Evolutionary conservation across 2,329 filamentous ascomycete genomes (phyloP), one percentile per base, ranked within the genome.

Genomic region (Fusarium paranaense): DNA sequence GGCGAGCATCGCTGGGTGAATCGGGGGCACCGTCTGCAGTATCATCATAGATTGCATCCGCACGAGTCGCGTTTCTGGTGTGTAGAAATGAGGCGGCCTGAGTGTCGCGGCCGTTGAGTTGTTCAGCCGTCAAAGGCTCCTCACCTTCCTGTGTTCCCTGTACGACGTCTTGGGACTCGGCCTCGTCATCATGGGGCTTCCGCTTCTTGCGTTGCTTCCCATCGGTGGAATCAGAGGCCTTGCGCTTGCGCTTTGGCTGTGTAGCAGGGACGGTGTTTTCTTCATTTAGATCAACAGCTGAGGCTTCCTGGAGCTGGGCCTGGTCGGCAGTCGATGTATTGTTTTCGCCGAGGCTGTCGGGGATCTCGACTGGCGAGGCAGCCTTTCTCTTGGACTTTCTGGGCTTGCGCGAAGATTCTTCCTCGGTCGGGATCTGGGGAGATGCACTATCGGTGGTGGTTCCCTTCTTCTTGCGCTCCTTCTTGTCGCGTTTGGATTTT

Each of bases 171-270:
- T 78, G 74, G 30, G 74, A 71, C 25, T 64, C 64, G 30, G 52
- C 20, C n/a, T 68, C 76, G 8, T 76, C 64, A 22, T 77, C 76
- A 54, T 74, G 67, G 13, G 79, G 73, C 40, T 76, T 81, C 20
- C 73, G 76, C 74, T 83, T 84, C 76, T 83, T 84, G 30, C 78
- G 76, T 35, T 76, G 74, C 66, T 81, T 81, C n/a, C 75, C 75
- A 11, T 82, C 81, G 7, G 71, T 62, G 3, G 78, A 77, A 59
- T 79, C 78, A 6, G 80, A 78, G 1, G 76, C 64, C 65, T 80
- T 82, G 72, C 82, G 80, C 69, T 83, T 83, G 72, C 80, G 80
- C 67, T 80, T 83, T 18, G 75, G 62, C 20, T 79, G 77, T 4
- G 75, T 67, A 27, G 77, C 73, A 42, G 75, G 65, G 32, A 71